These are phyloP conservation scores for Mediolabrus comicus DNA, from an alignment of 108 stramenopile species.

Conservation along the genomic window DNA sequence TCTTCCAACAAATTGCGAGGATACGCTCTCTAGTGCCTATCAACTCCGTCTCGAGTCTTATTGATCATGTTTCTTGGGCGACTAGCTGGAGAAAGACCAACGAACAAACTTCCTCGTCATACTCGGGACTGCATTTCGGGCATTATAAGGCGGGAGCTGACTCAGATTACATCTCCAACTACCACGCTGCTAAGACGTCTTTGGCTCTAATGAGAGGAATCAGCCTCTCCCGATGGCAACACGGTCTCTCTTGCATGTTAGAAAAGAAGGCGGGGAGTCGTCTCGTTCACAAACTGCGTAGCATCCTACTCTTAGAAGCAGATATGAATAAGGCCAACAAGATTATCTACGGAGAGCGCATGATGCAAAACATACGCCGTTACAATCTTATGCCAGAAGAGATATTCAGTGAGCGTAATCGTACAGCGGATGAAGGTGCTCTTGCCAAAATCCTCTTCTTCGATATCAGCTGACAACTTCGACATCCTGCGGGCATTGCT, in stretches of 20 bases:
- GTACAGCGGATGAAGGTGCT: constrained; percentile 10
- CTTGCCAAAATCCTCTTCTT: constrained; percentile 13
- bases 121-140: constrained; percentile 4
- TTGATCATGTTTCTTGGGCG: not conserved
- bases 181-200: not conserved
- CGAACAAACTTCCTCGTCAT: constrained; percentile 5
- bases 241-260: constrained; percentile 2
- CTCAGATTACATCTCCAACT: not conserved
- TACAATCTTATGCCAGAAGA: constrained; percentile 24
- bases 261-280: no score
- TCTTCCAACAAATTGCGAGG: not conserved
- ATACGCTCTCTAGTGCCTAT: not conserved
- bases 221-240: not conserved
- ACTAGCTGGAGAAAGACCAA: not conserved
- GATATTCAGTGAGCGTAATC: constrained; percentile 15
- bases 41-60: not conserved
- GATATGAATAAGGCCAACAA: constrained; percentile 17
- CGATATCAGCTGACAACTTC: not conserved
- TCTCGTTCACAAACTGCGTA: constrained; percentile 12
- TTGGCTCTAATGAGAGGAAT: not conserved
- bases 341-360: constrained; percentile 5
- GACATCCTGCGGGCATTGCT: constrained; percentile 5
- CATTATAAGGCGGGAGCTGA: not conserved
- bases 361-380: constrained; percentile 3
- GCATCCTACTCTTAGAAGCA: constrained; percentile 13